Percentiles rank a stretch among this genome's conserved stretches.
Evolutionary conservation across 768 basidiomycete genomes (phyloP).

Genomic region (Ramaria rubella): DNA sequence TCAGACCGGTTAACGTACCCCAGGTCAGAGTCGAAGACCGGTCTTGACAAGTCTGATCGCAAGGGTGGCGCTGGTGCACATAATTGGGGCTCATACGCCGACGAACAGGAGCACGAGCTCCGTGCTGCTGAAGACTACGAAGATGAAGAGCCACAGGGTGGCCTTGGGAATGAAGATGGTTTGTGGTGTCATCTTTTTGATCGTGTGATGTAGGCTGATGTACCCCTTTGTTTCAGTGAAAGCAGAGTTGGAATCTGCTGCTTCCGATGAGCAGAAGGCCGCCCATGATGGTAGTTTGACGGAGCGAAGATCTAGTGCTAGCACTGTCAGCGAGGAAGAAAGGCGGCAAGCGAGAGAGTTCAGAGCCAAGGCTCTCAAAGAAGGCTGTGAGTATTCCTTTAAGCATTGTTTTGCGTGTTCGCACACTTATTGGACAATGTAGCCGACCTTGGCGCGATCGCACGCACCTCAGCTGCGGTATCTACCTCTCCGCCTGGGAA

Average conservation of each 20-base stretch:
- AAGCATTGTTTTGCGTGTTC: background rate
- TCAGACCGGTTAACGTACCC: background rate
- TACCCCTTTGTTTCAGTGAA: slow-evolving; percentile 7
- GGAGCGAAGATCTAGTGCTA: slow-evolving; percentile 15
- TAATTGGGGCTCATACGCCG: slow-evolving; percentile 74
- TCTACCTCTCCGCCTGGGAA: slow-evolving; percentile 43
- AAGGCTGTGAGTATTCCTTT: slow-evolving; percentile 35
- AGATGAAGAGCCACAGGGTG: slow-evolving; percentile 38
- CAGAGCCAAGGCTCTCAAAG: slow-evolving; percentile 69
- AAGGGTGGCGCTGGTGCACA: slow-evolving; percentile 77
- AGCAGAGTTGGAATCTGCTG: slow-evolving; percentile 10
- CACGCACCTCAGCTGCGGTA: slow-evolving; percentile 68
- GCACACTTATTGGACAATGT: background rate
- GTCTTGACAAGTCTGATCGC: slow-evolving; percentile 61
- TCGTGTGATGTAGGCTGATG: background rate
- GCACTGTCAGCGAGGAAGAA: slow-evolving; percentile 55
- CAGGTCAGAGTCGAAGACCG: slow-evolving; percentile 72
- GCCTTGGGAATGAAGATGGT: slow-evolving; percentile 30
- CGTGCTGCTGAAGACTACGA: slow-evolving; percentile 46
- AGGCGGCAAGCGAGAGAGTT: slow-evolving; percentile 55
- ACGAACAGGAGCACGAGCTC: slow-evolving; percentile 57
- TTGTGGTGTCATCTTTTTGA: slow-evolving; percentile 12
- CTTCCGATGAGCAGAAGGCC: slow-evolving; percentile 11
- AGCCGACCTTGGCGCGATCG: slow-evolving; percentile 71
- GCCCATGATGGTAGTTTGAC: slow-evolving; percentile 12